Evolutionary conservation across 495 filamentous ascomycete species (phyloP).

Genomic region (Trichoderma asperelloides): DNA sequence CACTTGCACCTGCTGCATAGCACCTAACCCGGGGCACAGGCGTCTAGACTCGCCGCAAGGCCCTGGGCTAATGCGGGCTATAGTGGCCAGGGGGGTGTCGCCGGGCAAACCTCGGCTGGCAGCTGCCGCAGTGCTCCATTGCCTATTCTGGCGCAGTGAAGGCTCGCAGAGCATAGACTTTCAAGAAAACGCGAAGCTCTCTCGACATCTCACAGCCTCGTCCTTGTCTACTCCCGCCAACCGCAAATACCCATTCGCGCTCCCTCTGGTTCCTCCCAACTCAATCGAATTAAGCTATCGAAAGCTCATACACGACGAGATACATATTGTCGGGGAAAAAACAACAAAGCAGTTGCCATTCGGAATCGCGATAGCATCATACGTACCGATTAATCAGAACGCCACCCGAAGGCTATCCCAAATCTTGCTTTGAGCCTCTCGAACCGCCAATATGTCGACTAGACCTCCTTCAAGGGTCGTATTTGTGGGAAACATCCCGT

Average conservation of each 20-base stretch:
- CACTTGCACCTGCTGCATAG: too few species aligned
- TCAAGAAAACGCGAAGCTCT: conserved; percentile 1
- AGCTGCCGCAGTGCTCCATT: background rate
- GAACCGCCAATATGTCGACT: conserved; percentile 35
- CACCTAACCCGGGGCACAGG: background rate
- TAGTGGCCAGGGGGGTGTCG: background rate
- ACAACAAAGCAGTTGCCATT: background rate
- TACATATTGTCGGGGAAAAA: background rate
- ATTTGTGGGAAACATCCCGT: conserved; percentile 81
- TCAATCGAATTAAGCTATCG: background rate
- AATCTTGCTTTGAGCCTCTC: background rate
- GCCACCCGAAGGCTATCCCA: background rate
- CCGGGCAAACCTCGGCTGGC: background rate
- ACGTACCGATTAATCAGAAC: background rate
- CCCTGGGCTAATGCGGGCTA: conserved; percentile 6
- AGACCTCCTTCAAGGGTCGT: conserved; percentile 49
- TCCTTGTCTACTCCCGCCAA: background rate
- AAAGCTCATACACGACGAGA: background rate
- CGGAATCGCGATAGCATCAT: background rate
- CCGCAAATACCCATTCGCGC: background rate
- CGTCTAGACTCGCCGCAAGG: background rate
- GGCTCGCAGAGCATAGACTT: background rate
- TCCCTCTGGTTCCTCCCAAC: background rate
- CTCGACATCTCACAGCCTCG: background rate
- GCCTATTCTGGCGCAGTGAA: conserved; percentile 2